Evolutionary conservation across 495 filamentous ascomycete genomes (phyloP), one percentile per base, ranked within the genome.

Genomic region (Letharia lupina): DNA sequence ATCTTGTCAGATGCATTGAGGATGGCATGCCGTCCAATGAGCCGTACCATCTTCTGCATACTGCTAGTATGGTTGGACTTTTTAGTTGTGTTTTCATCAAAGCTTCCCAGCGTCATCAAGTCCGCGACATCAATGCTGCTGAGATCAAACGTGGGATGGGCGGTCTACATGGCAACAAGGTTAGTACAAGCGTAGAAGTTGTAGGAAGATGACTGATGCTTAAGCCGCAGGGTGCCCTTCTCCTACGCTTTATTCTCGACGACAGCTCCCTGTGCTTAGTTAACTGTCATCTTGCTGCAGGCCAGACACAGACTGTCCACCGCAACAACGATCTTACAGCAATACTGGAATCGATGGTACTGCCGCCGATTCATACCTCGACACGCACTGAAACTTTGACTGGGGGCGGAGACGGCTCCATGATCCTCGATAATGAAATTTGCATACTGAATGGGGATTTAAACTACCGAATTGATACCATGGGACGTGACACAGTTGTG

Each of bases 381-480:
- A 74, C 80, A 12, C 85, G 88, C 20, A 79, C 87, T 40, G 86
- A 96, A 73, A 88, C 87, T 68, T 98, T 88, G 72, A 84, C 91
- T 16, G 88, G 90, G 37, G 94, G 94, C 44, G 94, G 94, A 20
- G 94, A 98, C 72, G 94, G 94, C 13, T 89, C 87, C 33, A 95
- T 98, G 92, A 89, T 98, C 60, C 83, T 97, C 61, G 94, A 98
- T 70, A 93, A 98, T 70, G 94, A 98, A 75, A 87, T 98, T 28
- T 98, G 94, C 72, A 86, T 98, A 61, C 76, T 97, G 28, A 97
- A 98, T 73, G 94, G 94, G 23, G 94, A 98, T 73, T 84, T 98
- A 54, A 98, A 98, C 75, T 98, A 98, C 77, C 92, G 94, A 50
- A 98, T 98, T 71, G 94, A 98, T 75, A 88, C 91, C n/a, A 96